A percentile compares a stretch with the other conserved stretches of the same genome.
phyloP scores from a whole-genome alignment of 208 protist species.

The Wallacemonas collosoma region DNA sequence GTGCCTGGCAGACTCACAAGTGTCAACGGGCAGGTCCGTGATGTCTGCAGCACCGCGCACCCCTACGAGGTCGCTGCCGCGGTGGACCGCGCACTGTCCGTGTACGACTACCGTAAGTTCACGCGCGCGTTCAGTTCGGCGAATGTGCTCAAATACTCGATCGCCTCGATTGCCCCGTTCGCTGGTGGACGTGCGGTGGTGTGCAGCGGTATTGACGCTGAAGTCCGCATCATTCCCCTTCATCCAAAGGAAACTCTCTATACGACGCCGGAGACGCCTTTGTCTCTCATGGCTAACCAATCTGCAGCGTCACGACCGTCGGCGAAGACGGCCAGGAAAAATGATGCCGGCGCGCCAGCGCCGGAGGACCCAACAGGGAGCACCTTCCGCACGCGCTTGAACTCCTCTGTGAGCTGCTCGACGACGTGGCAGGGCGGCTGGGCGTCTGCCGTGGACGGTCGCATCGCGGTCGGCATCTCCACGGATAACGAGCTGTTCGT shows the following conservation, averaged over 20 bases:
- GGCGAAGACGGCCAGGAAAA: constrained; percentile 9
- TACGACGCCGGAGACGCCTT: neutral
- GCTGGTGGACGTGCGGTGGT: constrained; percentile 56
- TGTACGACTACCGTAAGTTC: constrained; percentile 85
- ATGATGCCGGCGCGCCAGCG: constrained; percentile 19
- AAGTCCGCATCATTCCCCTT: constrained; percentile 54
- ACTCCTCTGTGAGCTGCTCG: constrained; percentile 59
- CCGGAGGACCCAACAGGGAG: constrained; percentile 24
- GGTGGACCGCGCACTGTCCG: constrained; percentile 67
- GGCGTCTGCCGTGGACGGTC: constrained; percentile 40
- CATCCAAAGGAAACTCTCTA: constrained; percentile 10
- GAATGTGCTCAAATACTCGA: constrained; percentile 80
- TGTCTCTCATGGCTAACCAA: constrained; percentile 24
- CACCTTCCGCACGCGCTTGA: constrained; percentile 80
- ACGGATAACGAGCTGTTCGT: constrained; percentile 69
- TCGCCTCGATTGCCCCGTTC: constrained; percentile 51
- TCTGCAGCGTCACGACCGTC: neutral
- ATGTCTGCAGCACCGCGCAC: constrained; percentile 57
- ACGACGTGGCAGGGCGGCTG: constrained; percentile 79
- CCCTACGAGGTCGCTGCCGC: constrained; percentile 63
- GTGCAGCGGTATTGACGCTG: constrained; percentile 63
- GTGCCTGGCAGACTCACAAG: constrained; percentile 64
- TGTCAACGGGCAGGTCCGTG: constrained; percentile 39
- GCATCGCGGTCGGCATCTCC: constrained; percentile 68
- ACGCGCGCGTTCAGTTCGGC: constrained; percentile 52